Evolutionary conservation across 495 filamentous ascomycete species (phyloP).

Genomic region (Xylaria cubensis): DNA sequence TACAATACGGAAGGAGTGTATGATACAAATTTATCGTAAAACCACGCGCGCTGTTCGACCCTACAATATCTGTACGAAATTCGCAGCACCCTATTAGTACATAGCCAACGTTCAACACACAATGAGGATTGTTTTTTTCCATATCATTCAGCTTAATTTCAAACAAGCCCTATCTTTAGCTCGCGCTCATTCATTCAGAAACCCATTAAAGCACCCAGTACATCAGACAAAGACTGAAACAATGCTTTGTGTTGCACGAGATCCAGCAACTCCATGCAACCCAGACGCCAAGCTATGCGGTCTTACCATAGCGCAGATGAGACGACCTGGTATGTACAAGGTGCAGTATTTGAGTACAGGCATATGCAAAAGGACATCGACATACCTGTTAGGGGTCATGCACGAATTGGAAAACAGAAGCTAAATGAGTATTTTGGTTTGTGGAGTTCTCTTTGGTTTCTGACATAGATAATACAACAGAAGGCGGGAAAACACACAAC

Average conservation of each 20-base stretch:
- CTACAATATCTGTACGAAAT: neutral
- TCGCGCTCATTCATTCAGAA: neutral
- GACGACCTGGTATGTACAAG: neutral
- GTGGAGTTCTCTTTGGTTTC: neutral
- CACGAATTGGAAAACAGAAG: neutral
- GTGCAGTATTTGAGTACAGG: neutral
- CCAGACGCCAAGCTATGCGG: too few relatives aligned
- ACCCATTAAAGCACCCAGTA: neutral
- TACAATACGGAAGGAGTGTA: too few relatives aligned
- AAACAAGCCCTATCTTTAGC: neutral
- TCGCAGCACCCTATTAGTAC: neutral
- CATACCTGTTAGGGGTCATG: neutral
- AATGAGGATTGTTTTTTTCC: neutral
- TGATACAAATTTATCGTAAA: neutral
- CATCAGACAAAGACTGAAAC: neutral
- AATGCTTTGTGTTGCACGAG: neutral
- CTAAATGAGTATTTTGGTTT: neutral
- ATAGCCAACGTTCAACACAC: neutral
- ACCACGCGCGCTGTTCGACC: neutral
- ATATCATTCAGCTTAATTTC: neutral
- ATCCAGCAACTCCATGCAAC: neutral
- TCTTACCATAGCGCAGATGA: neutral
- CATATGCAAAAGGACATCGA: neutral
- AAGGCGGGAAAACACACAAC: neutral
- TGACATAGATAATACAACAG: neutral